phyloP scores from a whole-genome alignment of 345 rosid species.

The Euphorbia lathyris region DNA sequence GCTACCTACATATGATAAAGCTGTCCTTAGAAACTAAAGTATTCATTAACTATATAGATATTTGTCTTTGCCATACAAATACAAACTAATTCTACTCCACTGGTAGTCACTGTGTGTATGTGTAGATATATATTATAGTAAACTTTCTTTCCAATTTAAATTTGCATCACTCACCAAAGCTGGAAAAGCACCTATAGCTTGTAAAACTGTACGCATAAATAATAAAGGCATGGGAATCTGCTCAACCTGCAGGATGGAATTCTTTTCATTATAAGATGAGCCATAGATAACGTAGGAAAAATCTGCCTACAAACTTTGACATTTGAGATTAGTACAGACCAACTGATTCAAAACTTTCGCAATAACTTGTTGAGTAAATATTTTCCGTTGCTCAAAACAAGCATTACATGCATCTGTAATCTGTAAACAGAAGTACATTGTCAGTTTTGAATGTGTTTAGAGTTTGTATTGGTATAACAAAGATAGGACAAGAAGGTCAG shows the following conservation, averaged over 20 bases:
- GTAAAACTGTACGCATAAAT: conserved; percentile 98
- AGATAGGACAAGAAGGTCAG: conserved; percentile 8
- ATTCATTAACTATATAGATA: background rate
- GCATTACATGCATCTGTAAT: conserved; percentile 92
- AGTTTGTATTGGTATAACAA: conserved; percentile 16
- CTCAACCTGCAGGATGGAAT: conserved; percentile 68
- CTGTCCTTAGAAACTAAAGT: too few species aligned
- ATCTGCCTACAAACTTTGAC: conserved; percentile 3
- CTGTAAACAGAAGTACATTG: conserved; percentile 41
- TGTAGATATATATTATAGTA: conserved; percentile 5
- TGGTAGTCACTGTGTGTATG: background rate
- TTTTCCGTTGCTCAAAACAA: conserved; percentile 83
- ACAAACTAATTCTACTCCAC: background rate
- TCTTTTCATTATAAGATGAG: conserved; percentile 18
- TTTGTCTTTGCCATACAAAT: background rate
- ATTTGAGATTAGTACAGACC: conserved; percentile 46
- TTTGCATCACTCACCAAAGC: conserved; percentile 58
- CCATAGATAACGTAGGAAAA: background rate
- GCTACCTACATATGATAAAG: background rate
- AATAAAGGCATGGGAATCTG: conserved; percentile 95
- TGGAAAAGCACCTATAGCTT: conserved; percentile 95
- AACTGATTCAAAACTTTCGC: conserved; percentile 94
- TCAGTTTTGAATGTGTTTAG: conserved; percentile 17
- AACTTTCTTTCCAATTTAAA: background rate
- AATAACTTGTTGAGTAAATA: conserved; percentile 90